These are phyloP conservation scores for Juncus inflexus DNA, from an alignment of 176 grass and related monocot species.

Conservation along the genomic window DNA sequence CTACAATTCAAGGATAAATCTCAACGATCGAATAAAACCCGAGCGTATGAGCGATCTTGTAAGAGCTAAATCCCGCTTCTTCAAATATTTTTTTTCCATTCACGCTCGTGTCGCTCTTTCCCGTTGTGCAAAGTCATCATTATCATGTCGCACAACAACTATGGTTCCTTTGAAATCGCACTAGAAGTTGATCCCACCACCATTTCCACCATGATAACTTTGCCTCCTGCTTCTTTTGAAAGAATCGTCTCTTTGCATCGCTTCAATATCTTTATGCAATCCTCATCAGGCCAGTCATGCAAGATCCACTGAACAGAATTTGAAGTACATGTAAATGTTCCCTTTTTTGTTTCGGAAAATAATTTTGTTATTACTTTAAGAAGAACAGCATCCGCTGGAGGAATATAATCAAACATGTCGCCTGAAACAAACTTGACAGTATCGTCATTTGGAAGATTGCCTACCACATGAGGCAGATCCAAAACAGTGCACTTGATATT, in stretches of 20 bases:
- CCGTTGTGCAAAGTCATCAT: background rate
- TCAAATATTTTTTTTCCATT: constrained; percentile 26
- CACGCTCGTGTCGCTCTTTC: constrained; percentile 22
- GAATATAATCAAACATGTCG: constrained; percentile 21
- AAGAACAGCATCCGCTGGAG: background rate
- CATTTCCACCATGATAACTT: constrained; percentile 35
- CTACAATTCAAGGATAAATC: constrained; percentile 27
- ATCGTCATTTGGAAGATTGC: constrained; percentile 17
- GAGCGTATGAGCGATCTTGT: constrained; percentile 33
- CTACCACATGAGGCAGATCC: constrained; percentile 38
- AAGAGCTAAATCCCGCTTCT: constrained; percentile 20
- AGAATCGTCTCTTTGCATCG: constrained; percentile 43
- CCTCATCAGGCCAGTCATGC: constrained; percentile 35
- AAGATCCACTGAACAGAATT: constrained; percentile 26
- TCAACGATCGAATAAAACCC: constrained; percentile 36
- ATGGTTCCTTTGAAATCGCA: background rate
- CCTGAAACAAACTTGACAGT: constrained; percentile 43
- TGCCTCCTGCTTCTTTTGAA: constrained; percentile 26
- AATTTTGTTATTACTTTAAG: background rate
- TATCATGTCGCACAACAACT: constrained; percentile 11
- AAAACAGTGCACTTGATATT: constrained; percentile 38
- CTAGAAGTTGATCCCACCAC: constrained; percentile 19
- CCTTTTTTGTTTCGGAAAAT: too few relatives aligned
- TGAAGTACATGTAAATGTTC: background rate
- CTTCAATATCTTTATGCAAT: constrained; percentile 34